A percentile compares a stretch with the other conserved stretches of the same genome.
Evolutionary conservation across 495 filamentous ascomycete species (phyloP).

Genomic region (Stereocaulon alpinum): DNA sequence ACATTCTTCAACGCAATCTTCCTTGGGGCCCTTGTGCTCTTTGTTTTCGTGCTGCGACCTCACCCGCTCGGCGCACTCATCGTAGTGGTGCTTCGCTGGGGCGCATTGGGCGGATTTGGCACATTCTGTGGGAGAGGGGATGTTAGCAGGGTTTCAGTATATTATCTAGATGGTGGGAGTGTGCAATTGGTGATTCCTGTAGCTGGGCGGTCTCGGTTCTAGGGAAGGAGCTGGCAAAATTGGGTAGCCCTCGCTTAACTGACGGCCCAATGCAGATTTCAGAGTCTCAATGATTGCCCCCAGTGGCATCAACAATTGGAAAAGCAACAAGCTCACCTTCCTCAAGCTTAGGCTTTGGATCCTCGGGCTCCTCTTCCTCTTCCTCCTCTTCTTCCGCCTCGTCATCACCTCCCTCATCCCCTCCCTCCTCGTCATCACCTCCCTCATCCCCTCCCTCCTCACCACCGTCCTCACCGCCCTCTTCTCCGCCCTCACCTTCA

Average conservation of each 20-base stretch:
- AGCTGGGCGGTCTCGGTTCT: too few relatives aligned
- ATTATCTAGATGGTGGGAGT: too few relatives aligned
- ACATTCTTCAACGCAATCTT: conserved; percentile 99
- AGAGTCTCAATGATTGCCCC: too few relatives aligned
- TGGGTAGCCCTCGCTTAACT: too few relatives aligned
- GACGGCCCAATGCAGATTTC: too few relatives aligned
- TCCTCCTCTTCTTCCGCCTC: conserved; percentile 83
- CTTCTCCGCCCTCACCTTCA: conserved; percentile 36
- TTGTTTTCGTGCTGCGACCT: conserved; percentile 58
- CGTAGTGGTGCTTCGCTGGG: conserved; percentile 90
- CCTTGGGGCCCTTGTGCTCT: conserved; percentile 52
- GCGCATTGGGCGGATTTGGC: conserved; percentile 71
- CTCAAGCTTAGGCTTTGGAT: conserved; percentile 79
- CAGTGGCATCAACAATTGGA: too few relatives aligned
- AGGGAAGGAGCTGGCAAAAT: too few relatives aligned
- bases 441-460: conserved; percentile 36
- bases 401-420: too few relatives aligned
- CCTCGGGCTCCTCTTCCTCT: conserved; percentile 80
- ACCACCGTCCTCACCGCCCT: conserved; percentile 35
- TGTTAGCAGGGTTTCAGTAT: too few relatives aligned
- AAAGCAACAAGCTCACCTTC: too few relatives aligned
- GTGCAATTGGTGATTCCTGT: not conserved
- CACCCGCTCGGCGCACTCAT: conserved; percentile 93
- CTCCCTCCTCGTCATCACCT: conserved; percentile 34
- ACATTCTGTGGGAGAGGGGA: conserved; percentile 57